Conservation (phyloP, 2,329 filamentous ascomycete species). For the Venturia oleaginea region DNA sequence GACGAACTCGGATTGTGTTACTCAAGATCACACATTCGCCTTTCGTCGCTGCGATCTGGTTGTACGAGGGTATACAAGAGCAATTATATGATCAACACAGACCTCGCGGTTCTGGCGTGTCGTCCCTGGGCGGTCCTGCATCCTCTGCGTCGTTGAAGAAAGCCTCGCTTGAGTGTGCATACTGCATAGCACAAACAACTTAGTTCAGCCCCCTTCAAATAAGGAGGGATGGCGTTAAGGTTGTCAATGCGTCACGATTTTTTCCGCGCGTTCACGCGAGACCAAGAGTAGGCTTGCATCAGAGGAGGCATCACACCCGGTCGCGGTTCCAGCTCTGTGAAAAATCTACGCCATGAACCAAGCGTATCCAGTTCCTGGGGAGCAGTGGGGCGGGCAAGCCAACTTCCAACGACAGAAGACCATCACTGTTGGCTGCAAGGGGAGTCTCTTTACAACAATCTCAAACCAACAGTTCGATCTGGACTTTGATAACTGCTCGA, state of each 20-base stretch:
- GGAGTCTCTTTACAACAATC: neutral
- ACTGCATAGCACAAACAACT: neutral
- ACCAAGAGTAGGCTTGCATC: neutral
- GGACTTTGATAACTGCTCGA: too few relatives aligned
- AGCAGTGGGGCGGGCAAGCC: neutral
- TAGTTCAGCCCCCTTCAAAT: neutral
- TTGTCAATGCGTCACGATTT: neutral
- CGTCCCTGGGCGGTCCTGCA: conserved; percentile 10
- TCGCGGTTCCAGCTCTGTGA: neutral
- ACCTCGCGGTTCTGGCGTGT: conserved; percentile 3
- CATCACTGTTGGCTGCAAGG: conserved; percentile 2
- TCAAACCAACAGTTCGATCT: neutral
- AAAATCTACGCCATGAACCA: neutral
- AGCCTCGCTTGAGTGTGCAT: neutral
- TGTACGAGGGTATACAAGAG: conserved; percentile 48
- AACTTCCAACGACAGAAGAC: neutral
- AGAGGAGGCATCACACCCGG: neutral
- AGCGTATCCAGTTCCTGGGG: neutral
- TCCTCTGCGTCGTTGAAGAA: conserved; percentile 10
- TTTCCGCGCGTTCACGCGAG: neutral
- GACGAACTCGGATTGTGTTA: conserved; percentile 49
- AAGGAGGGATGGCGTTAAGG: neutral
- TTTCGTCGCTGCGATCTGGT: conserved; percentile 58
- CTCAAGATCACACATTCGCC: conserved; percentile 55
- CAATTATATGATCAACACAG: conserved; percentile 18